Evolutionary conservation across 164 flowering plant genomes (phyloP), one percentile per base, ranked within the genome.

Genomic region (Vitis labrusca): DNA sequence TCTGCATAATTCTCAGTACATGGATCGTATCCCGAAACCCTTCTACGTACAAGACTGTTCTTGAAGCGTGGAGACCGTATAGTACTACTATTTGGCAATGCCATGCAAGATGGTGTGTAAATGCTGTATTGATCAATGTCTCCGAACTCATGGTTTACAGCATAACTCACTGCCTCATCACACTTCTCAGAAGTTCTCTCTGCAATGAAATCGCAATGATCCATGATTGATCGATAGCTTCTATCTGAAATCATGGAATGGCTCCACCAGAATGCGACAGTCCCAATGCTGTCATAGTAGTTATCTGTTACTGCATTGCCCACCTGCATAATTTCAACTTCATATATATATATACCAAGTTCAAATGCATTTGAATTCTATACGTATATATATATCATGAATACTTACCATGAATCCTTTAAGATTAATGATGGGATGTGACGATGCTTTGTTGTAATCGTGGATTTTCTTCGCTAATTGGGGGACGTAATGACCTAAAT

Each of bases 41-140:
- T 76, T 9, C 85, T 53, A 5, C 81, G 81, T 3, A 88, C 16
- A 1, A 91, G 83, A 4, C 85, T 81, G 67, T 85, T 89, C 68
- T 79, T 80, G 59, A 86, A 73, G 82, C 91, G 74, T 5, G 76
- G 3, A 44, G 70, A 23, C 63, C 67, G 53, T n/a, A 59, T 49
- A 12, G 66, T 48, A 57, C 44, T 37, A 37, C 67, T 51, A 16
- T 70, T 80, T 1, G 55, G 60, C 5, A 73, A 32, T 4, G 50
- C 67, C 54, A 59, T 61, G 68, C 98, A 93, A 14, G 84, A 15
- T 0, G 93, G 88, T 1, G 98, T 83, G 52, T 92, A 95, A 19
- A 95, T 90, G 76, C 85, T 91, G 84, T 95, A 95, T 63, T 81
- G 97, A 76, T 95, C 97, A 12, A 95, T 91, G 55, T 81, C 72